phyloP scores from a whole-genome alignment of 179 eudicot genomes.

The Spergularia azorica region DNA sequence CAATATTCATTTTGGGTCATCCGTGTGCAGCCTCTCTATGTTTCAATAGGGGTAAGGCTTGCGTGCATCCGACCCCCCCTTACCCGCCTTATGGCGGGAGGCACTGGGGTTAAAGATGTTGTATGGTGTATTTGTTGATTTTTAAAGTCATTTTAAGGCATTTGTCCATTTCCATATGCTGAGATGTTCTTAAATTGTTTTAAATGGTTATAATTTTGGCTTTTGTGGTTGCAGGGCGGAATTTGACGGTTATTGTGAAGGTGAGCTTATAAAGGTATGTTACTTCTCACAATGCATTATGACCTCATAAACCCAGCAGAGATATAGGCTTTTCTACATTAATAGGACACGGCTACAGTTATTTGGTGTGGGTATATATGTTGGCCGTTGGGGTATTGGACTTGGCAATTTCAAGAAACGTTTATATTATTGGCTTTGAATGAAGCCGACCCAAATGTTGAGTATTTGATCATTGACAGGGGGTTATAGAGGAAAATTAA shows the following conservation, averaged over 20 bases:
- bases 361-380: not conserved
- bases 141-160: not conserved
- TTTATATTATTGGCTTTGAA: not conserved
- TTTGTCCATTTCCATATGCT: not conserved
- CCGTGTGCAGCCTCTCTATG: no score
- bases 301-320: not conserved
- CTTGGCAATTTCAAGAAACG: not conserved
- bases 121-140: no score
- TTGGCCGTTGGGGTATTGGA: not conserved
- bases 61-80: no score
- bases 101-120: no score
- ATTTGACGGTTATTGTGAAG: constrained; percentile 94
- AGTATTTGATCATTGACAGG: not conserved
- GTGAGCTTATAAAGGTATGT: constrained; percentile 83
- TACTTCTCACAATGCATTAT: constrained; percentile 3
- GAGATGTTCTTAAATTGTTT: not conserved
- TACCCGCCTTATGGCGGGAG: no score
- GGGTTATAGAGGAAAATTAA: no score
- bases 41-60: no score
- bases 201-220: constrained; percentile 12
- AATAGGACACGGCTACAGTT: not conserved
- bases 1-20: no score
- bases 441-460: not conserved
- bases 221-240: constrained; percentile 62
- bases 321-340: not conserved